These are phyloP conservation scores for Sugiyamaella chiloensis DNA, from an alignment of 805 yeast genomes.

Conservation along the genomic window DNA sequence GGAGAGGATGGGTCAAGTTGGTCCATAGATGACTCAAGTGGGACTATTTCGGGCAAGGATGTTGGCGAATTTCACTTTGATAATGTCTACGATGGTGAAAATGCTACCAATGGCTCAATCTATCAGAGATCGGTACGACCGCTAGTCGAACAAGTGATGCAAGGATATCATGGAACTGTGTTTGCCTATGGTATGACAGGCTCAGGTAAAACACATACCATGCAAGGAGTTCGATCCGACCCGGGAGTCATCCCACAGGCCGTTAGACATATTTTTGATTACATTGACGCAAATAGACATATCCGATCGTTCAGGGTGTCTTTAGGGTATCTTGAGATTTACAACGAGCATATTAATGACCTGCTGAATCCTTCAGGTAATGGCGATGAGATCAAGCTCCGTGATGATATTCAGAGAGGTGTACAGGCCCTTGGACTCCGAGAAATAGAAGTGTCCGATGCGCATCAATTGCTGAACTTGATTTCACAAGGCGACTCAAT, in stretches of 20 bases:
- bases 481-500: slow-evolving; percentile 68
- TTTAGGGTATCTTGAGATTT: slow-evolving; percentile 79
- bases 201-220: slow-evolving; percentile 83
- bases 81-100: slow-evolving; percentile 62
- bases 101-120: slow-evolving; percentile 51
- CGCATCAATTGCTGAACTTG: slow-evolving; percentile 57
- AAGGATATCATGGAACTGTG: slow-evolving; percentile 49
- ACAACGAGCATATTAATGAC: slow-evolving; percentile 84
- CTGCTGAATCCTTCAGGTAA: slow-evolving; percentile 47
- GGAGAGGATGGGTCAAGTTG: slow-evolving; percentile 33
- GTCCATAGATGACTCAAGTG: slow-evolving; percentile 41
- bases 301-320: slow-evolving; percentile 44
- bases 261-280: slow-evolving; percentile 54
- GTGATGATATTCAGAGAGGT: slow-evolving; percentile 74
- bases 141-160: slow-evolving; percentile 52
- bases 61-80: slow-evolving; percentile 73
- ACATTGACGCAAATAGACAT: slow-evolving; percentile 33
- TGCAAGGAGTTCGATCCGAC: slow-evolving; percentile 65
- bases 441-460: slow-evolving; percentile 53
- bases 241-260: slow-evolving; percentile 74
- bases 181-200: slow-evolving; percentile 81
- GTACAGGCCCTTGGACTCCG: slow-evolving; percentile 72
- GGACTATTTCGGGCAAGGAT: slow-evolving; percentile 46
- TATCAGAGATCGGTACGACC: slow-evolving; percentile 55
- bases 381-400: slow-evolving; percentile 59